Base-by-base conservation (phyloP, 2,329 filamentous ascomycete genomes). In the Graphiopsis chlorocephala region DNA sequence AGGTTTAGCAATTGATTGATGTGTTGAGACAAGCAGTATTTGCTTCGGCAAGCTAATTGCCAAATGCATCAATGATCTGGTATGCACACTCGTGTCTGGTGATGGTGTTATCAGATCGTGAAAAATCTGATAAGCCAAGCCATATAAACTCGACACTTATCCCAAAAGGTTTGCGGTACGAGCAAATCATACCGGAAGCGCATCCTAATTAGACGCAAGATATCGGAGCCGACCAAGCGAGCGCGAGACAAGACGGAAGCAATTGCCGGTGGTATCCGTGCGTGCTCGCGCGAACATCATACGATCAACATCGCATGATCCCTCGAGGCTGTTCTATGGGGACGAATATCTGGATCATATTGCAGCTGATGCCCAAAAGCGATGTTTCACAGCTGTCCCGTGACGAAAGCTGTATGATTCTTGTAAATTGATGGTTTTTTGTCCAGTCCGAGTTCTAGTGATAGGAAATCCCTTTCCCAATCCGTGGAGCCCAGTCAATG, bases 81-180 rank as follows among this genome's bases (percentile, higher is more conserved):
- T 52, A 10, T 52, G 15, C 14, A 17, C n/a, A 3, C 14, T 25
- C 14, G 14, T 31, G 50, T 3, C 29, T n/a, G 10, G n/a, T 53
- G 50, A 53, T 11, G n/a, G 29, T 28, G 29, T 53, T 53, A 53
- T 53, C 50, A 53, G 50, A 53, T 53, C 50, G 29, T 53, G 50
- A 53, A 53, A 53, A 53, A 53, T 53, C 50, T 53, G 50, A 53
- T 53, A 53, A 53, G 50, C 50, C 50, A 53, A 53, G 50, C 50
- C 28, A n/a, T 4, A 31, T 31, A 4, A 17, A n/a, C 10, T 3
- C n/a, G 14, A n/a, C 15, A 29, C 15, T 29, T 53, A 31, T 28
- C 17, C 50, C 50, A 31, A 20, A 53, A 31, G 2, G 15, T 15
- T 4, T 2, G 14, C 23, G 5, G 31, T 31, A 53, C 50, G 50